Conservation (phyloP, 768 basidiomycete genomes). For the Lenzites betulinus region DNA sequence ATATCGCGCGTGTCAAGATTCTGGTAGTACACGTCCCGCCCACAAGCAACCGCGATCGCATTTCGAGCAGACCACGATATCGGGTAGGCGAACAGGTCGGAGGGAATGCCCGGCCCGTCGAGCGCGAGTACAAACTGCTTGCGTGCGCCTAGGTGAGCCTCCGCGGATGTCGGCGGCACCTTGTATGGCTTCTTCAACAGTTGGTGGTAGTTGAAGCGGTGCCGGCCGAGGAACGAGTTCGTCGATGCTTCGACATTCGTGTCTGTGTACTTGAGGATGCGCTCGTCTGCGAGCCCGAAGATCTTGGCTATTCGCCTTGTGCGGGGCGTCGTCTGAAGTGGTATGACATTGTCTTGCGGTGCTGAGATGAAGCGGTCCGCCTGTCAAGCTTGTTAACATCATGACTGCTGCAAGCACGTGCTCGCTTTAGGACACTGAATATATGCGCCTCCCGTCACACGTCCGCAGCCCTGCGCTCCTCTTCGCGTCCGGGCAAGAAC, state of each 20-base stretch:
- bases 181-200: slow-evolving; percentile 43
- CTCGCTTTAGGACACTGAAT: background rate
- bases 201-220: slow-evolving; percentile 54
- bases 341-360: slow-evolving; percentile 51
- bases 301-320: slow-evolving; percentile 66
- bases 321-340: slow-evolving; percentile 64
- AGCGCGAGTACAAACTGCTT: slow-evolving; percentile 59
- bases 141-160: slow-evolving; percentile 55
- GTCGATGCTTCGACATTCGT: slow-evolving; percentile 34
- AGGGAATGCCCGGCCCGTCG: slow-evolving; percentile 65
- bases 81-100: slow-evolving; percentile 55
- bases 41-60: slow-evolving; percentile 64
- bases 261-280: slow-evolving; percentile 55
- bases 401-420: background rate
- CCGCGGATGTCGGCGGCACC: slow-evolving; percentile 49
- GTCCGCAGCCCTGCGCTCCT: slow-evolving; percentile 11
- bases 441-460: background rate
- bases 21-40: slow-evolving; percentile 60
- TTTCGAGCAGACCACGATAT: slow-evolving; percentile 64
- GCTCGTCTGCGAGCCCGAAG: slow-evolving; percentile 60
- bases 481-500: background rate
- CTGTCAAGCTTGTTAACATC: slow-evolving; percentile 34
- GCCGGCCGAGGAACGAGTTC: slow-evolving; percentile 45
- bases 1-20: slow-evolving; percentile 58
- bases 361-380: slow-evolving; percentile 63